Evolutionary conservation across 805 yeast species (phyloP).

Genomic region (Metschnikowia continentalis): DNA sequence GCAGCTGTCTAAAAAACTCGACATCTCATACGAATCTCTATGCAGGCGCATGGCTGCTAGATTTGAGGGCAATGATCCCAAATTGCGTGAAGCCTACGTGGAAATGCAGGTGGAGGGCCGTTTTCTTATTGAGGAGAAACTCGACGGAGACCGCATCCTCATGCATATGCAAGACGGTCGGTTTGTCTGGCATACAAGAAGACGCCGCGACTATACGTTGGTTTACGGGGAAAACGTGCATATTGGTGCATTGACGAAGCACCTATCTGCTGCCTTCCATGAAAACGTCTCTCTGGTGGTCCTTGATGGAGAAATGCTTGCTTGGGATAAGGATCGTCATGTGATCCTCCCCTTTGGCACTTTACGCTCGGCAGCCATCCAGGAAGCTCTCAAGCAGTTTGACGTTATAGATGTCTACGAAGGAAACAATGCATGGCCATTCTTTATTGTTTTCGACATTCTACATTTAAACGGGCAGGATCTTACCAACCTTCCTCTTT

Average conservation of each 20-base stretch:
- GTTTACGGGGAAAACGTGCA: conserved; percentile 56
- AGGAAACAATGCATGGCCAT: conserved; percentile 42
- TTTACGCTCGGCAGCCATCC: conserved; percentile 64
- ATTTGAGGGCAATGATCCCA: conserved; percentile 17
- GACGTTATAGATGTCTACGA: conserved; percentile 19
- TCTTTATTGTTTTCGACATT: conserved; percentile 68
- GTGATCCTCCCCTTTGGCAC: conserved; percentile 75
- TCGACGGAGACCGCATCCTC: conserved; percentile 89
- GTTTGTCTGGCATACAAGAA: conserved; percentile 57
- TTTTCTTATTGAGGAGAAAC: conserved; percentile 81
- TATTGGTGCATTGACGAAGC: conserved; percentile 53
- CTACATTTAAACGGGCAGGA: conserved; percentile 64
- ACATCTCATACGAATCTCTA: conserved; percentile 46
- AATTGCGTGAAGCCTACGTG: conserved; percentile 17
- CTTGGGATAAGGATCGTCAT: conserved; percentile 61
- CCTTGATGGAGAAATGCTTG: conserved; percentile 92
- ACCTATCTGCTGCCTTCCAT: conserved; percentile 41
- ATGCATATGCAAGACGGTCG: conserved; percentile 50
- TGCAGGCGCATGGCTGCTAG: conserved; percentile 40
- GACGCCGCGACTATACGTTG: conserved; percentile 67
- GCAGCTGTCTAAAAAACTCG: conserved; percentile 61
- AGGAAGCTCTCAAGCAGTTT: conserved; percentile 42
- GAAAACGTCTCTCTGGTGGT: conserved; percentile 38
- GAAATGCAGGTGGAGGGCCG: conserved; percentile 16
- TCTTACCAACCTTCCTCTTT: conserved; percentile 50